These are phyloP conservation scores for Colletotrichum tanaceti DNA, from an alignment of 2,329 filamentous ascomycete species.

Conservation along the genomic window DNA sequence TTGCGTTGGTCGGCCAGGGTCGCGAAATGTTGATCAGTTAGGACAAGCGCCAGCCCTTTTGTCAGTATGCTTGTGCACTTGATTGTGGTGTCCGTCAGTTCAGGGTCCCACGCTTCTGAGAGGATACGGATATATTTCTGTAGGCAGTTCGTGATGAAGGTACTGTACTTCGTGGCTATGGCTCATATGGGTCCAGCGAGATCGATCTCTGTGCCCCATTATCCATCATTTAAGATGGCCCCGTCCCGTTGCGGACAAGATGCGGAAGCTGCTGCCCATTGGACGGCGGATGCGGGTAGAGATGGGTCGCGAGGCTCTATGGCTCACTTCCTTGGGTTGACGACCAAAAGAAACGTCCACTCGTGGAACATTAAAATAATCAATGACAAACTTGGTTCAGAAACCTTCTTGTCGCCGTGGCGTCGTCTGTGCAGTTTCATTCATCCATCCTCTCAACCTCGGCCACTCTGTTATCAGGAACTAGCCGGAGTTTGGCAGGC, in stretches of 20 bases:
- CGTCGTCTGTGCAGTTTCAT: constrained; percentile 8
- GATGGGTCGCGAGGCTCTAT: constrained; percentile 38
- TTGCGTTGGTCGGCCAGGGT: constrained; percentile 21
- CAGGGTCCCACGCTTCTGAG: constrained; percentile 3
- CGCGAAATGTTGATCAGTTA: constrained; percentile 11
- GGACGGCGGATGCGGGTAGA: constrained; percentile 35
- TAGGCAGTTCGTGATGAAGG: constrained; percentile 7
- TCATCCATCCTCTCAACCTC: constrained; percentile 7
- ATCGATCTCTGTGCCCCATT: constrained; percentile 41
- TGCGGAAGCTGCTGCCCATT: constrained; percentile 30
- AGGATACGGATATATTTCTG: background rate
- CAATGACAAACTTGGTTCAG: constrained; percentile 25
- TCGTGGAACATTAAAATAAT: constrained; percentile 6
- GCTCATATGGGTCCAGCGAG: constrained; percentile 35
- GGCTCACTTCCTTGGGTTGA: constrained; percentile 25
- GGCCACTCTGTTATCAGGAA: background rate
- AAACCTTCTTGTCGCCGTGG: background rate
- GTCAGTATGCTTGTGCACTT: background rate
- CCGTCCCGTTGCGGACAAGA: constrained; percentile 31
- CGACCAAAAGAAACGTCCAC: constrained; percentile 29
- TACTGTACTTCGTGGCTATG: constrained; percentile 22
- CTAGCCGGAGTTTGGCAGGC: constrained; percentile 16
- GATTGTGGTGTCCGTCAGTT: too few relatives aligned
- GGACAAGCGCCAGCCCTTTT: background rate
- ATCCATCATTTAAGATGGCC: constrained; percentile 37